Percentiles rank a stretch among this genome's conserved stretches.
Conservation (phyloP, 768 basidiomycete genomes). For the Mycena indigotica region DNA sequence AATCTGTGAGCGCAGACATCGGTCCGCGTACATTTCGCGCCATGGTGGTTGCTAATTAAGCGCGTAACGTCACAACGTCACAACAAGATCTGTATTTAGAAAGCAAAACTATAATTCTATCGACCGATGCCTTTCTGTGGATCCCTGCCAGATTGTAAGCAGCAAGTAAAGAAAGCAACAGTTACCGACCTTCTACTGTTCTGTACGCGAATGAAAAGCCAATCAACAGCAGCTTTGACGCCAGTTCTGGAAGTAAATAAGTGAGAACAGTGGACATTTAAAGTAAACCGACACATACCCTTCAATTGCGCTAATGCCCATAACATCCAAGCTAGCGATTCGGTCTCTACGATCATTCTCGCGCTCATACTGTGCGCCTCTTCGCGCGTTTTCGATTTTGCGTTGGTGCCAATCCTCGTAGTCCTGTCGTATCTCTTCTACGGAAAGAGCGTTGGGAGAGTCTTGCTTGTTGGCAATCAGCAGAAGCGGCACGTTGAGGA, state of each 20-base stretch:
- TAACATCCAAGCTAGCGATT: conserved; percentile 80
- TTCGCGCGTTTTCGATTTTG: conserved; percentile 67
- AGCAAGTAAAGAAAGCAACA: background rate
- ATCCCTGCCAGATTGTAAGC: conserved; percentile 18
- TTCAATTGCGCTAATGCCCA: conserved; percentile 89
- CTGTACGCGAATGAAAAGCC: conserved; percentile 92
- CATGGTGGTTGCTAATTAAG: conserved; percentile 17
- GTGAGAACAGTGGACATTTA: background rate
- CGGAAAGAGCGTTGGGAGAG: conserved; percentile 72
- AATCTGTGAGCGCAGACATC: conserved; percentile 82
- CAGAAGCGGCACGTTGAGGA: conserved; percentile 86
- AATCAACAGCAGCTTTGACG: conserved; percentile 87
- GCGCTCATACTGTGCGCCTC: conserved; percentile 48
- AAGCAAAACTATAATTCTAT: background rate
- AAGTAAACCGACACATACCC: conserved; percentile 67
- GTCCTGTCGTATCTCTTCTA: conserved; percentile 87
- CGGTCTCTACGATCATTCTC: conserved; percentile 50
- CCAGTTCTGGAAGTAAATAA: conserved; percentile 62
- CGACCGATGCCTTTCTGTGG: conserved; percentile 26
- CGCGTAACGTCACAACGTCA: background rate
- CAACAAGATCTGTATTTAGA: background rate
- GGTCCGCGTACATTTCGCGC: conserved; percentile 75
- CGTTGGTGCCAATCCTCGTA: conserved; percentile 87
- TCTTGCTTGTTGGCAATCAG: conserved; percentile 98
- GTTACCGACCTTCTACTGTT: conserved; percentile 75